Base-by-base conservation (phyloP, 129 eudicot genomes). In the Dittrichia graveolens region DNA sequence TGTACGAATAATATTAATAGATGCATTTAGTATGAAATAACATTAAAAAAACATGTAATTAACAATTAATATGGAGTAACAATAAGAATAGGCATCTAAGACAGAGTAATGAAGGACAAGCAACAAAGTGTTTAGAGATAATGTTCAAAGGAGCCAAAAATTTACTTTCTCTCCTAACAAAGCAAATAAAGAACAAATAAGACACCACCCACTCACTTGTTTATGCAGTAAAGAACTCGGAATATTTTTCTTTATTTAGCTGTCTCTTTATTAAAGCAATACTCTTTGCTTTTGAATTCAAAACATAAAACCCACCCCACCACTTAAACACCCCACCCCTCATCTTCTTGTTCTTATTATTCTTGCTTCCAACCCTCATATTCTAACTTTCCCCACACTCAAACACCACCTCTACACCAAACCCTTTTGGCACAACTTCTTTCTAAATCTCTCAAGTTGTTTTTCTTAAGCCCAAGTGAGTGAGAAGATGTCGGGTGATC, bases 141-240 rank as follows among this genome's bases (percentile, higher is more conserved):
- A 65, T 72, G 74, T 61, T 74, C 68, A 80, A 80, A 79, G 79
- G 80, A 73, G 80, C 84, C 80, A 80, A 80, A 74, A 75, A 74
- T 63, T 63, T 80, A 72, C 80, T 74, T 74, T 80, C 77, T 74
- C 84, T 80, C 75, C 53, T 74, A 75, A 68, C 84, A 80, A 75
- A 80, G 84, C 84, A 80, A 58, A 74, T 74, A 74, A 67, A 74
- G 79, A 69, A 61, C 52, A 62, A 66, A 78, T 78, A 31, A 78
- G 73, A 78, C 82, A 71, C n/a, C 82, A 78, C 78, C 78, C 53
- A 78, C 82, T 62, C 72, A 80, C 75, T 62, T 74, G 9, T 11
- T 67, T 67, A 61, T 55, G 83, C 84, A 74, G 75, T 67, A 79
- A 73, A 56, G 70, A 79, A 74, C 43, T 58, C 65, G 60, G 71